Conservation (phyloP, 306 rosid genomes). For the Ormosia emarginata region DNA sequence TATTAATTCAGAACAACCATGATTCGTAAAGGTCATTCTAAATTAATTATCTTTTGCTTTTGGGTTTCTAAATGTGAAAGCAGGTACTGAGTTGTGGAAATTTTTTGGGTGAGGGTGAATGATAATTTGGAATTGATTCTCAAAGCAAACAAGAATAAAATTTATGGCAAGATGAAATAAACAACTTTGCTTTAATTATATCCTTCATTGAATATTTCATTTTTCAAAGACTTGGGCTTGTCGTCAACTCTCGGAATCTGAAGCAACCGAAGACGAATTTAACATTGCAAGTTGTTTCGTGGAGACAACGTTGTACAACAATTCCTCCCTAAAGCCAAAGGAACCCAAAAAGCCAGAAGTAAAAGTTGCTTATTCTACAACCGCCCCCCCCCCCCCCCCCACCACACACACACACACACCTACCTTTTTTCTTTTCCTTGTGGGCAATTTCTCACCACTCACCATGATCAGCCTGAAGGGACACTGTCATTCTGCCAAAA, state of each 20-base stretch:
- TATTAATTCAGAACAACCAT: neutral
- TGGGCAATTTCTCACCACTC: neutral
- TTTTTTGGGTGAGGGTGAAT: neutral
- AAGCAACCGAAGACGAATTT: neutral
- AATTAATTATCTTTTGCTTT: neutral
- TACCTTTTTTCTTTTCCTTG: neutral
- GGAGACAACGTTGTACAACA: neutral
- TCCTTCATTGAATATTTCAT: neutral
- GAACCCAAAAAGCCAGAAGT: neutral
- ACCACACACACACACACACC: no score
- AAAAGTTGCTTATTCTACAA: neutral
- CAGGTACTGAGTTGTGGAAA: neutral
- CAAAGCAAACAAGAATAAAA: neutral
- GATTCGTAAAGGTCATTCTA: neutral
- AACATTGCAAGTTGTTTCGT: slow-evolving; percentile 16
- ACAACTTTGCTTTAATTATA: neutral
- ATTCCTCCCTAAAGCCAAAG: neutral
- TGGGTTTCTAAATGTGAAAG: neutral
- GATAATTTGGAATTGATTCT: neutral
- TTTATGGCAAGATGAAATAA: neutral
- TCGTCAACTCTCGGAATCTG: neutral
- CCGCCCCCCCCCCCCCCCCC: no score
- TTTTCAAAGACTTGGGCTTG: neutral
- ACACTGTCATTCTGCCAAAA: neutral
- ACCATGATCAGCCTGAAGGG: neutral